Evolutionary conservation across 495 filamentous ascomycete genomes (phyloP).

Genomic region (Lophiostoma macrostomum): DNA sequence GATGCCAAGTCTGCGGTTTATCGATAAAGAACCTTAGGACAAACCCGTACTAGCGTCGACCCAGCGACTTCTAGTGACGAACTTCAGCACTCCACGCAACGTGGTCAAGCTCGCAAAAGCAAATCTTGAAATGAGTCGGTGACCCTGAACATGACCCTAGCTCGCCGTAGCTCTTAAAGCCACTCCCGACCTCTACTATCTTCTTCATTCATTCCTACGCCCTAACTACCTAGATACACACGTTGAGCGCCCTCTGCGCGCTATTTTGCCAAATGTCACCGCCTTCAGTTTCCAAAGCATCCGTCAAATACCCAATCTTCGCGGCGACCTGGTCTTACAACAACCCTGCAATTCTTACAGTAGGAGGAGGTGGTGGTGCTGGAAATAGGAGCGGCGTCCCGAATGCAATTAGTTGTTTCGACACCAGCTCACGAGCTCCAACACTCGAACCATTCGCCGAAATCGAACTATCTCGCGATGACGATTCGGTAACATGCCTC

Average conservation of each 20-base stretch:
- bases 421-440: slow-evolving; percentile 59
- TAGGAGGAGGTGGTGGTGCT: slow-evolving; percentile 44
- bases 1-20: too few species aligned
- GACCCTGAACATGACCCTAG: too few species aligned
- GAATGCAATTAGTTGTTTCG: slow-evolving; percentile 82
- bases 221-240: background rate
- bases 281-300: slow-evolving; percentile 8
- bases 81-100: too few species aligned
- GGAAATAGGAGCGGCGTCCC: slow-evolving; percentile 65
- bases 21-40: too few species aligned
- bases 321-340: slow-evolving; percentile 83
- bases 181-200: too few species aligned
- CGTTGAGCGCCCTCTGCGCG: too few species aligned
- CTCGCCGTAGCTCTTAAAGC: too few species aligned
- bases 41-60: too few species aligned
- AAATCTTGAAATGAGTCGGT: too few species aligned
- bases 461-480: slow-evolving; percentile 76
- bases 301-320: slow-evolving; percentile 79
- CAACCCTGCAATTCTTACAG: slow-evolving; percentile 68
- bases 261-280: background rate
- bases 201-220: too few species aligned
- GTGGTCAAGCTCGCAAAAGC: too few species aligned
- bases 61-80: too few species aligned
- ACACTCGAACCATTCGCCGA: slow-evolving; percentile 62
- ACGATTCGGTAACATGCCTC: slow-evolving; percentile 87